A percentile compares a stretch with the other conserved stretches of the same genome.
These are phyloP conservation scores for Verbena officinalis DNA, from an alignment of 257 asterid species.

Conservation along the genomic window DNA sequence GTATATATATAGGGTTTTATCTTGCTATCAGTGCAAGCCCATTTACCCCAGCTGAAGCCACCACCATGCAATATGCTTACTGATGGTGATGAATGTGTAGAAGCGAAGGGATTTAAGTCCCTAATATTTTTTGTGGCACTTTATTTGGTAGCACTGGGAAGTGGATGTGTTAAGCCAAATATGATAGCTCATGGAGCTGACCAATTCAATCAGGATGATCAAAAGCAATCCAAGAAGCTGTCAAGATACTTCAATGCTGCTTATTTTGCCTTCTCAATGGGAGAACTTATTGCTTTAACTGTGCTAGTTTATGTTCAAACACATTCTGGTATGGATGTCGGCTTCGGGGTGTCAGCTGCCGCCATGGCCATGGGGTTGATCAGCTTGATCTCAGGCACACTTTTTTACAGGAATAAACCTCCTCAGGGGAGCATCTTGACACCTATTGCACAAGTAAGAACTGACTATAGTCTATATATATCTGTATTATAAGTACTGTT, in stretches of 20 bases:
- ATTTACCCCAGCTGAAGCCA: slow-evolving; percentile 88
- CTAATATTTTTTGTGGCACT: slow-evolving; percentile 76
- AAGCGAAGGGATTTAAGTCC: slow-evolving; percentile 72
- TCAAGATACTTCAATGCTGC: slow-evolving; percentile 92
- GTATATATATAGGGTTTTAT: slow-evolving; percentile 80
- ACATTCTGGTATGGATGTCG: slow-evolving; percentile 96
- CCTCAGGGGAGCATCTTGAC: slow-evolving; percentile 83
- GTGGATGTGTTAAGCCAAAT: slow-evolving; percentile 95
- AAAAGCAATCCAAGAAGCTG: slow-evolving; percentile 60
- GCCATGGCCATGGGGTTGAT: slow-evolving; percentile 86
- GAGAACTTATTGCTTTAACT: slow-evolving; percentile 82
- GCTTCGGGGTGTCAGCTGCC: slow-evolving; percentile 87
- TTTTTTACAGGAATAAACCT: slow-evolving; percentile 69
- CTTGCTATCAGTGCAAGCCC: slow-evolving; percentile 90
- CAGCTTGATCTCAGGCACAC: slow-evolving; percentile 57
- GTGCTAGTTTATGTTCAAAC: slow-evolving; percentile 86
- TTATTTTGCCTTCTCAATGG: slow-evolving; percentile 86
- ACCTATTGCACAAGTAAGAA: slow-evolving; percentile 77
- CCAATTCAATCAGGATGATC: slow-evolving; percentile 59
- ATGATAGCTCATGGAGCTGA: slow-evolving; percentile 97
- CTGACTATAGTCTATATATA: background rate
- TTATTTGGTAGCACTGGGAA: slow-evolving; percentile 88
- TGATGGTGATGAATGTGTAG: slow-evolving; percentile 46
- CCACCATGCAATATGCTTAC: slow-evolving; percentile 61
- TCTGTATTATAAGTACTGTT: too few relatives aligned